Base-by-base conservation (phyloP, 176 grass and related monocot species). In the Oryza longistaminata region DNA sequence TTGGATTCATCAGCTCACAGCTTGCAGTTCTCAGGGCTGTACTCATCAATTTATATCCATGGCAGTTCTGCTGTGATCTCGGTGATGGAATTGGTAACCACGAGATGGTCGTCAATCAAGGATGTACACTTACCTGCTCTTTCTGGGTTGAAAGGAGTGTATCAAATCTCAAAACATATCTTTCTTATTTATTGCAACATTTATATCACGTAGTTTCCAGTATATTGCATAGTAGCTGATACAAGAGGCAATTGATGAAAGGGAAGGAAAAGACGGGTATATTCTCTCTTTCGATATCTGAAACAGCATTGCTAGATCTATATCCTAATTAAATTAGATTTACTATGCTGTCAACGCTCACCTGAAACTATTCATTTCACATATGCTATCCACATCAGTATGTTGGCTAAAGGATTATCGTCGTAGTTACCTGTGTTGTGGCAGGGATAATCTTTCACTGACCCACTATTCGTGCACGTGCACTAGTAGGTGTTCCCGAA, bases 171-270 rank as follows among this genome's bases (percentile, higher is more conserved):
- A 26, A 62, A 76, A 16, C 75, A 80, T 62, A 79, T 80, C 75
- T 79, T 83, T 74, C 74, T 70, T 87, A 87, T 90, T 90, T 70
- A 90, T 80, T 90, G 70, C 70, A 71, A 31, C 16, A 90, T 69
- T 69, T 50, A 83, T 74, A 74, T 34, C 37, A 43, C 64, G 80
- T 44, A 80, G 89, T 83, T 90, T 90, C 85, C 78, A 80, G 88
- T 87, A 79, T 69, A 68, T 75, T 80, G 75, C 89, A 80, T 75
- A 27, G 48, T 83, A 80, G 69, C n/a, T 87, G 89, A 87, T 53
- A 68, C 70, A 76, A 71, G 62, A 83, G 81, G 89, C n/a, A 90
- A 83, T 80, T 80, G 48, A 26, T 80, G 89, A 90, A 87, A 90
- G 80, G 64, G 89, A 90, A 75, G 83, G 22, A 75, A 50, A 83